Conservation (phyloP, 2,329 filamentous ascomycete species). For the Paramyrothecium roridum region DNA sequence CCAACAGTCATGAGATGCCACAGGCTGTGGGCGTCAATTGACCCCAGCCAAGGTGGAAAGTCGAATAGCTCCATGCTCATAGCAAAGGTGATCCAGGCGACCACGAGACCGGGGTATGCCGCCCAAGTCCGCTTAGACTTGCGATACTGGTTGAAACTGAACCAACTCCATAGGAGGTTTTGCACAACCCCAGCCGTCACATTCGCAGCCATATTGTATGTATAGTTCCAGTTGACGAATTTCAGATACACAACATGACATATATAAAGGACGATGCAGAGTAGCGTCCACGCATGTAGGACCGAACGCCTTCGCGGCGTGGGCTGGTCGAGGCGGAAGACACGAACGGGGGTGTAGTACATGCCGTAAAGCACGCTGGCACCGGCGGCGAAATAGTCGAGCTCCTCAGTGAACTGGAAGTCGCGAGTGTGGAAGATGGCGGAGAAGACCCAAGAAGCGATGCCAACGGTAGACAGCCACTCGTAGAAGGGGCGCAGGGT, state of each 20-base stretch:
- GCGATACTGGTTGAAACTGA: constrained; percentile 72
- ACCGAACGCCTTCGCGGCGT: constrained; percentile 41
- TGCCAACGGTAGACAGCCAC: constrained; percentile 74
- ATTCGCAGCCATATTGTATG: constrained; percentile 97
- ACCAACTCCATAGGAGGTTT: constrained; percentile 83
- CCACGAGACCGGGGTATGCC: constrained; percentile 84
- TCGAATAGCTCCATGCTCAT: constrained; percentile 97
- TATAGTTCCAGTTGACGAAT: constrained; percentile 88
- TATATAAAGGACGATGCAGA: constrained; percentile 70
- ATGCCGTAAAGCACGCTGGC: constrained; percentile 87
- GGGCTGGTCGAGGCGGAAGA: constrained; percentile 74
- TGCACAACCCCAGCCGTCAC: constrained; percentile 76
- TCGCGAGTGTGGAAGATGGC: constrained; percentile 92
- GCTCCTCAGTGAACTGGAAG: constrained; percentile 79
- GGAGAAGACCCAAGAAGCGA: constrained; percentile 82
- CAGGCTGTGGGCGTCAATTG: constrained; percentile 88
- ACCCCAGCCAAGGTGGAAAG: constrained; percentile 79
- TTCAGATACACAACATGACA: constrained; percentile 81
- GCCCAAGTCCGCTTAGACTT: constrained; percentile 75
- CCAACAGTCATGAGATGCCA: constrained; percentile 94
- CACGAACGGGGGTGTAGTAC: constrained; percentile 77
- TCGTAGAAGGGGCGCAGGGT: constrained; percentile 78
- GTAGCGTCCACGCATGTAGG: constrained; percentile 69
- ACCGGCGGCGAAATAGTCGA: constrained; percentile 95
- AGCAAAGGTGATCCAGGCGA: constrained; percentile 85